Evolutionary conservation across 2,329 filamentous ascomycete genomes (phyloP).

Genomic region (Epichloe amarillans): DNA sequence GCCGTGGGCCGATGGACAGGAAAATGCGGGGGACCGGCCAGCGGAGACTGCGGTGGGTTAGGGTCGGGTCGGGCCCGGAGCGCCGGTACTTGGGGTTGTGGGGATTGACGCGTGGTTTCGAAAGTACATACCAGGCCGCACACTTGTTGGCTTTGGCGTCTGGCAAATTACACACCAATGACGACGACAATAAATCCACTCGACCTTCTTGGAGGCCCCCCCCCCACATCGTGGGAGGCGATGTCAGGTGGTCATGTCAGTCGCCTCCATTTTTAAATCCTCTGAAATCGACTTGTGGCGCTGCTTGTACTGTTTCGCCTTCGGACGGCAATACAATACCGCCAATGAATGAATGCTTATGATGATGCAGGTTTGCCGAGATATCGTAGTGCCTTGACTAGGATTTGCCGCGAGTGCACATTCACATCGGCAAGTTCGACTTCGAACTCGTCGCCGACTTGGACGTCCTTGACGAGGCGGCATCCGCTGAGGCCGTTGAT

Average conservation of each 20-base stretch:
- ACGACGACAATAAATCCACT: too few species aligned
- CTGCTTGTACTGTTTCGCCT: not conserved
- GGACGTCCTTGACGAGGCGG: conserved; percentile 28
- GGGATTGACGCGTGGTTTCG: too few species aligned
- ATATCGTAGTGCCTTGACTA: conserved; percentile 30
- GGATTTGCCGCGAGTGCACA: conserved; percentile 30
- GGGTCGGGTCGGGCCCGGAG: too few species aligned
- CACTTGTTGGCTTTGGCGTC: too few species aligned
- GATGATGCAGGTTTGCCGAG: conserved; percentile 6
- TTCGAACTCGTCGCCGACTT: conserved; percentile 38
- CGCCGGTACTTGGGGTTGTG: too few species aligned
- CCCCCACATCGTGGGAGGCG: not conserved
- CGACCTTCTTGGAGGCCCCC: too few species aligned
- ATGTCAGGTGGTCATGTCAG: not conserved
- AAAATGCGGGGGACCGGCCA: too few species aligned
- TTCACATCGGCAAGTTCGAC: conserved; percentile 43
- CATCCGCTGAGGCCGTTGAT: conserved; percentile 24
- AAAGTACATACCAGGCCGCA: too few species aligned
- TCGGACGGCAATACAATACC: not conserved
- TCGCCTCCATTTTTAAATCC: not conserved
- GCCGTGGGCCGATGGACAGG: too few species aligned
- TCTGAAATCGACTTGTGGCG: not conserved
- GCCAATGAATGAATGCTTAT: not conserved
- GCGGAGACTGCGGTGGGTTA: too few species aligned
- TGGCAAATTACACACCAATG: too few species aligned